Evolutionary conservation across 768 basidiomycete species (phyloP).

Genomic region (Lentinula raphanica): DNA sequence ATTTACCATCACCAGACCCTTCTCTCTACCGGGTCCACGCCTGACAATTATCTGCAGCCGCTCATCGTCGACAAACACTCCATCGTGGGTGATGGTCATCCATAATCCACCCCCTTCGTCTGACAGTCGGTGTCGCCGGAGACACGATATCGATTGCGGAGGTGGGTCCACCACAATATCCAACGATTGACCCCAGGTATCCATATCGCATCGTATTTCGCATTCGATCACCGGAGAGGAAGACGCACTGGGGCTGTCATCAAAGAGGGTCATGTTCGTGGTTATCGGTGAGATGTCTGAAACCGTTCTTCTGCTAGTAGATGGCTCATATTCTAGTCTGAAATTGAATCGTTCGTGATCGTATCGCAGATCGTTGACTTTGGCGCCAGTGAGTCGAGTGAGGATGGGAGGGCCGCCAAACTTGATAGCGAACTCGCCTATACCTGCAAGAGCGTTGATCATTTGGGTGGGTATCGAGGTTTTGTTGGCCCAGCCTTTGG

Average conservation of each 20-base stretch:
- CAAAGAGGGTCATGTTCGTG: conserved; percentile 12
- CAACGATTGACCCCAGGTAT: conserved; percentile 78
- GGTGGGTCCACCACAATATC: conserved; percentile 94
- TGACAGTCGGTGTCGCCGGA: conserved; percentile 84
- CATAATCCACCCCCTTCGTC: conserved; percentile 88
- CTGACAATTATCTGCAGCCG: conserved; percentile 71
- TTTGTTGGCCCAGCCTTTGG: conserved; percentile 96
- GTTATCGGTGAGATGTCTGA: conserved; percentile 15
- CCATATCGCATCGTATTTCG: conserved; percentile 87
- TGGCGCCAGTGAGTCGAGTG: conserved; percentile 77
- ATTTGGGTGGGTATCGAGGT: conserved; percentile 91
- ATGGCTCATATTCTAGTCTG: conserved; percentile 78
- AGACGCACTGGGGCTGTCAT: conserved; percentile 23
- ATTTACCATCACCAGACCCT: conserved; percentile 83
- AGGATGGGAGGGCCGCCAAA: conserved; percentile 92
- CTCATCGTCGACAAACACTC: conserved; percentile 71
- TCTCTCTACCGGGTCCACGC: conserved; percentile 72
- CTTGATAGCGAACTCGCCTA: conserved; percentile 94
- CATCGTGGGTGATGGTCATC: conserved; percentile 88
- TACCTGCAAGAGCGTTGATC: conserved; percentile 82
- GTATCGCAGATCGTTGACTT: conserved; percentile 67
- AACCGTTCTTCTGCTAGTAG: conserved; percentile 40
- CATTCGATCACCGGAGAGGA: conserved; percentile 66
- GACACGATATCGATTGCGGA: conserved; percentile 73
- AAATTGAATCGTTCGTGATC: conserved; percentile 83